phyloP scores from a whole-genome alignment of 2,329 filamentous ascomycete genomes.

The Cladorrhinum sp. region DNA sequence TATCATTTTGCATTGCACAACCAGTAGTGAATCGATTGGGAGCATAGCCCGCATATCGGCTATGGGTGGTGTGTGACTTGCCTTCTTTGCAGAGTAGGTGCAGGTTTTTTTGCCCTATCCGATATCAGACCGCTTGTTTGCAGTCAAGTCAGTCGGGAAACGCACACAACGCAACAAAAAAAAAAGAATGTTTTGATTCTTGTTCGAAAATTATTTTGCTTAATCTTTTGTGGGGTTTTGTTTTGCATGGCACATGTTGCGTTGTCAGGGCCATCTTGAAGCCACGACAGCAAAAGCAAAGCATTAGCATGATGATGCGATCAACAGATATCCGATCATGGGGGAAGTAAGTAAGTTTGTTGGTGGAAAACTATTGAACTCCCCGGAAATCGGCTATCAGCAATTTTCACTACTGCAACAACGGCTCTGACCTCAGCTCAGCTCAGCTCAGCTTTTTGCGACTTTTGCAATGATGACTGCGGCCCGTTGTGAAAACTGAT shows the following conservation, averaged over 20 bases:
- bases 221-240: neutral
- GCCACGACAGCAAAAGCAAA: neutral
- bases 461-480: too few relatives aligned
- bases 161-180: too few relatives aligned
- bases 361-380: neutral
- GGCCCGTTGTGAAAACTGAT: neutral
- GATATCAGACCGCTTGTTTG: neutral
- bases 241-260: neutral
- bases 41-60: neutral
- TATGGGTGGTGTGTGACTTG: neutral
- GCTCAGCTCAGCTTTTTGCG: too few relatives aligned
- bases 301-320: too few relatives aligned
- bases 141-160: neutral
- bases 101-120: neutral
- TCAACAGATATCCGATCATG: neutral
- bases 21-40: too few relatives aligned
- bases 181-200: neutral
- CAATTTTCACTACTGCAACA: neutral
- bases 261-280: neutral
- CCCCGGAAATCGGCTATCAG: neutral
- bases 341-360: too few relatives aligned
- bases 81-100: neutral
- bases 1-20: too few relatives aligned
- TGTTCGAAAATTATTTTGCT: neutral
- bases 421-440: neutral